Conservation (phyloP, 768 basidiomycete species). For the Podaxis rugospora region DNA sequence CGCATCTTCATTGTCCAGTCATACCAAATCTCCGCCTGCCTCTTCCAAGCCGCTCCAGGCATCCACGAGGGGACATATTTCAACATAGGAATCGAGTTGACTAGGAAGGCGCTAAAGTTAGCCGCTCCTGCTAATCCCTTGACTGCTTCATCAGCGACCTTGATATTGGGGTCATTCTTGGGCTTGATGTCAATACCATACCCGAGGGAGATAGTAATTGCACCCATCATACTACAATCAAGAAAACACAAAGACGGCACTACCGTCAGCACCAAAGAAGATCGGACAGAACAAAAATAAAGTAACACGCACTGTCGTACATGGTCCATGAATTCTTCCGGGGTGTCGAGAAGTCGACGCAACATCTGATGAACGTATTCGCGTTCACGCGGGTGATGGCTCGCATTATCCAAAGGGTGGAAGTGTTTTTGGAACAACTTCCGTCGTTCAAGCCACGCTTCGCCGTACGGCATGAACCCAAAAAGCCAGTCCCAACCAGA, state of each 20-base stretch:
- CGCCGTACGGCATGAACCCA: slow-evolving; percentile 17
- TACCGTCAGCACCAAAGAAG: not conserved
- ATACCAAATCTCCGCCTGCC: slow-evolving; percentile 28
- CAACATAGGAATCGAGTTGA: slow-evolving; percentile 29
- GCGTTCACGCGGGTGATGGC: slow-evolving; percentile 41
- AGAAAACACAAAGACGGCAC: slow-evolving; percentile 15
- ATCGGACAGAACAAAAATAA: not conserved
- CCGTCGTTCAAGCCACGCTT: slow-evolving; percentile 16
- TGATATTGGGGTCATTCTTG: slow-evolving; percentile 30
- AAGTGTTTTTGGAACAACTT: slow-evolving; percentile 45
- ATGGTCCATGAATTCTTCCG: slow-evolving; percentile 38
- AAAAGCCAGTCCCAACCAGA: slow-evolving; percentile 16
- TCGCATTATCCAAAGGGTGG: slow-evolving; percentile 31
- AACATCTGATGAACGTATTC: slow-evolving; percentile 40
- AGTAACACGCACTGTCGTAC: slow-evolving; percentile 34
- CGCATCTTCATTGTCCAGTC: slow-evolving; percentile 20
- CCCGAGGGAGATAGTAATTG: slow-evolving; percentile 25
- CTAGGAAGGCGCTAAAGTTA: slow-evolving; percentile 29
- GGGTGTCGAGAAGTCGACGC: slow-evolving; percentile 33
- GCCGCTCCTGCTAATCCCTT: slow-evolving; percentile 23
- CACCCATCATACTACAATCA: slow-evolving; percentile 29
- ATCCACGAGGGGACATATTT: slow-evolving; percentile 35
- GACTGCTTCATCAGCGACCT: slow-evolving; percentile 24
- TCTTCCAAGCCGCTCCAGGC: slow-evolving; percentile 33
- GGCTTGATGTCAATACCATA: slow-evolving; percentile 30